A percentile compares a stretch with the other conserved stretches of the same genome.
Conservation (phyloP, 495 filamentous ascomycete species). For the Penicillium dipodomyicola region DNA sequence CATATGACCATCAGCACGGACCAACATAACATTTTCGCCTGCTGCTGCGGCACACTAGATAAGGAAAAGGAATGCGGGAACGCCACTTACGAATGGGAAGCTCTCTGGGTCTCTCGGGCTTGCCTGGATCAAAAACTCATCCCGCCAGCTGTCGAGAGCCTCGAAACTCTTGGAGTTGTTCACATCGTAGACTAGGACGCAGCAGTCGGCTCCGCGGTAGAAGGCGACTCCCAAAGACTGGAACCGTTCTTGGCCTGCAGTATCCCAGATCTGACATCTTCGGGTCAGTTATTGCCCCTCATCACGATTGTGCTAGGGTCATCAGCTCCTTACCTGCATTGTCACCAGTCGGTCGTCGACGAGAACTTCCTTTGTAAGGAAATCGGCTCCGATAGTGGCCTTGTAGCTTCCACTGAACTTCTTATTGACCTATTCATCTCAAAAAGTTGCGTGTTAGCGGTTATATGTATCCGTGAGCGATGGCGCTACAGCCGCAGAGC, state of each 20-base stretch:
- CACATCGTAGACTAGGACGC: conserved; percentile 96
- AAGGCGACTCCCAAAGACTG: conserved; percentile 97
- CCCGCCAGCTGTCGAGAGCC: conserved; percentile 95
- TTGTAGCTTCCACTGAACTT: conserved; percentile 99
- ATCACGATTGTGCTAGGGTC: not conserved
- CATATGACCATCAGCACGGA: conserved; percentile 7
- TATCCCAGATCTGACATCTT: conserved; percentile 83
- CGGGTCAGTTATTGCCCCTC: conserved; percentile 20
- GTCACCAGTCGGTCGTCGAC: conserved; percentile 97
- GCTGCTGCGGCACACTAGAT: not conserved
- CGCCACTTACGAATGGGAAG: conserved; percentile 84
- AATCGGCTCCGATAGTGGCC: conserved; percentile 97
- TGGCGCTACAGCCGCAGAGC: conserved; percentile 10
- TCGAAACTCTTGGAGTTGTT: conserved; percentile 99
- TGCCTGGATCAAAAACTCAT: conserved; percentile 97
- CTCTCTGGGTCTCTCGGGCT: conserved; percentile 94
- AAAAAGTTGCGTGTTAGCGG: conserved; percentile 23
- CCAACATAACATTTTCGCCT: conserved; percentile 3
- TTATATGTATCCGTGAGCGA: conserved; percentile 7
- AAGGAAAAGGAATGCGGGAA: not conserved
- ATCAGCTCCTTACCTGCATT: conserved; percentile 74
- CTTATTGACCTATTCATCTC: conserved; percentile 82
- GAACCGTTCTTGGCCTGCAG: conserved; percentile 95
- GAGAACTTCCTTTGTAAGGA: conserved; percentile 95
- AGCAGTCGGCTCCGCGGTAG: conserved; percentile 98